Evolutionary conservation across 1,284 basidiomycete genomes (phyloP), one percentile per base, ranked within the genome.

Genomic region (Malassezia sp.): DNA sequence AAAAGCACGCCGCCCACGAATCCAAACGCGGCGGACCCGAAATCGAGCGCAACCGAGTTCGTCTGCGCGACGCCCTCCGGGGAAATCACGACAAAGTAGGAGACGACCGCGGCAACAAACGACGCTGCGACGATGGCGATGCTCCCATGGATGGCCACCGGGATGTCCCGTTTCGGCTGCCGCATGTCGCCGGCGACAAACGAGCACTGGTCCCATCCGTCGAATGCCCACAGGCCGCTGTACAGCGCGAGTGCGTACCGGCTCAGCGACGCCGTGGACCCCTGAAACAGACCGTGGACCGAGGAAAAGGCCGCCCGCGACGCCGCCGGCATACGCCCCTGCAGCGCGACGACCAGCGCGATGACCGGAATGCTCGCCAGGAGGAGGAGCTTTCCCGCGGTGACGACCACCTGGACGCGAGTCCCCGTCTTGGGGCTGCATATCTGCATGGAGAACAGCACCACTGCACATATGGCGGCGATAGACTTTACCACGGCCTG

Each of bases 171-270:
- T 82, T 82, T 33, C 2, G 47, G 29, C 17, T 55, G 37, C 11
- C 36, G 20, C 76, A 96, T 86, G 70, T 95, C 90, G 21, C 89
- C 90, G 5, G 85, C 86, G 3, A 96, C 85, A 57, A 84, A 95
- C 68, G 67, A 70, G 14, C 78, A 80, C 31, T 73, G 71, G 38
- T 89, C 86, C 85, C 88, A 95, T 0, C 90, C 88, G 67, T 90
- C 87, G 61, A 86, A 88, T 1, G 88, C 88, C 88, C 89, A 97
- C 1, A 97, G 73, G 0, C 88, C 88, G 10, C 86, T 91, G 72
- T 96, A 99, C 3, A 96, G 73, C 0, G 91, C 93, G 10, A 97
- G 75, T 4, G 91, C 88, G 71, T 89, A 97, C 3, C 80, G 75
- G 3, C 85, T 83, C 1, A 85, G 83, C 49, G 83, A 83, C 6